These are phyloP conservation scores for Logfia minima DNA, from an alignment of 129 eudicot species.

Conservation along the genomic window DNA sequence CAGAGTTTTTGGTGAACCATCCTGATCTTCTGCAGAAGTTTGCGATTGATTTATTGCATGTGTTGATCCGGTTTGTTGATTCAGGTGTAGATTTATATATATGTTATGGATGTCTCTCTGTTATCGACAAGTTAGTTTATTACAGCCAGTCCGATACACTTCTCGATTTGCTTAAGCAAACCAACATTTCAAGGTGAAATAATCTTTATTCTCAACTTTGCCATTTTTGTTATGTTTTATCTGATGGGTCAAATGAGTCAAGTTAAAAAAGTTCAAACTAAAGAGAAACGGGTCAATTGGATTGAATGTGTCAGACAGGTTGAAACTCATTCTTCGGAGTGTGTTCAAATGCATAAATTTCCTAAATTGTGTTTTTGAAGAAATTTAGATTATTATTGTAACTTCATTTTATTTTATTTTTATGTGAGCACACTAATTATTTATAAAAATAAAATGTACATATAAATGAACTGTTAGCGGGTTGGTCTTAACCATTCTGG, in stretches of 20 bases:
- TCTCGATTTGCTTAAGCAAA: constrained; percentile 48
- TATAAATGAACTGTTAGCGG: background rate
- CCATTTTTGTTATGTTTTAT: background rate
- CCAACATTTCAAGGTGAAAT: constrained; percentile 82
- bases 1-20: constrained; percentile 49
- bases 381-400: background rate
- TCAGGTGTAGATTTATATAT: constrained; percentile 67
- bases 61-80: constrained; percentile 79
- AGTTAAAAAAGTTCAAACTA: background rate
- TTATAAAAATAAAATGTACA: background rate
- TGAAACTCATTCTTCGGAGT: background rate
- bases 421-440: background rate
- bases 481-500: background rate
- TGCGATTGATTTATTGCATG: constrained; percentile 70
- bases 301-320: background rate
- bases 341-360: background rate
- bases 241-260: background rate
- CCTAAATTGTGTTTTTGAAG: background rate
- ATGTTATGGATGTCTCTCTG: constrained; percentile 80
- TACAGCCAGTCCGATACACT: constrained; percentile 64
- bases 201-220: constrained; percentile 8
- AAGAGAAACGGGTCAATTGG: background rate
- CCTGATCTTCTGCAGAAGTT: constrained; percentile 69
- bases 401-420: background rate
- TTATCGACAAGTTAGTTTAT: constrained; percentile 66